Evolutionary conservation across 257 asterid genomes (phyloP).

Genomic region (Leonotis leonurus): DNA sequence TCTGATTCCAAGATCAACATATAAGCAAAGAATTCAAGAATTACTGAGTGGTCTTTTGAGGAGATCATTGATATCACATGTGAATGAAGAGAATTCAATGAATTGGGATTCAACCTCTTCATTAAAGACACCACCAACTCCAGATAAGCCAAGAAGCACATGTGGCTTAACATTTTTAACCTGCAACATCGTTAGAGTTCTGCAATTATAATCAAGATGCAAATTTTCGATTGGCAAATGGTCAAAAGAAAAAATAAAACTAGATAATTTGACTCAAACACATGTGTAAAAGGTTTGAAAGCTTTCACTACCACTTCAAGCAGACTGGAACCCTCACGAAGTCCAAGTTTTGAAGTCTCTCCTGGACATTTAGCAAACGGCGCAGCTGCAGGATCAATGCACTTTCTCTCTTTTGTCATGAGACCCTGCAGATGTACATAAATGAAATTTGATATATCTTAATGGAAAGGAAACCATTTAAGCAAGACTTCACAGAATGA

Average conservation of each 20-base stretch:
- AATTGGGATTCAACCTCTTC: conserved; percentile 60
- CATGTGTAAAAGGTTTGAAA: neutral
- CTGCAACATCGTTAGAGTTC: conserved; percentile 40
- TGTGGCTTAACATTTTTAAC: conserved; percentile 92
- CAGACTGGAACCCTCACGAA: conserved; percentile 80
- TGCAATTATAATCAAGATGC: conserved; percentile 19
- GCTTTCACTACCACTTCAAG: conserved; percentile 65
- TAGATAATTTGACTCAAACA: no score
- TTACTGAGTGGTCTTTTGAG: neutral
- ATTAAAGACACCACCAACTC: conserved; percentile 84
- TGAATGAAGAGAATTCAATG: conserved; percentile 9
- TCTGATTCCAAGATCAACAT: conserved; percentile 45
- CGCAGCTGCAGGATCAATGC: conserved; percentile 85
- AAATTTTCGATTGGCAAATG: neutral
- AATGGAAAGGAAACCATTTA: neutral
- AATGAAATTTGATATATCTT: conserved; percentile 16
- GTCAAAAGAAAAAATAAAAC: no score
- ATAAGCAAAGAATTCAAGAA: conserved; percentile 11
- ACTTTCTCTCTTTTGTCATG: conserved; percentile 75
- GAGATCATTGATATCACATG: neutral
- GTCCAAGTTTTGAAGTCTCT: conserved; percentile 65
- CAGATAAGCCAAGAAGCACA: conserved; percentile 98
- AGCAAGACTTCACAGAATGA: neutral
- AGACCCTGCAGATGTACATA: conserved; percentile 68
- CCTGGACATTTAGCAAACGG: conserved; percentile 78